Percentiles rank a stretch among this genome's conserved stretches.
phyloP scores from a whole-genome alignment of 306 rosid species.

The Quercus bicolor region DNA sequence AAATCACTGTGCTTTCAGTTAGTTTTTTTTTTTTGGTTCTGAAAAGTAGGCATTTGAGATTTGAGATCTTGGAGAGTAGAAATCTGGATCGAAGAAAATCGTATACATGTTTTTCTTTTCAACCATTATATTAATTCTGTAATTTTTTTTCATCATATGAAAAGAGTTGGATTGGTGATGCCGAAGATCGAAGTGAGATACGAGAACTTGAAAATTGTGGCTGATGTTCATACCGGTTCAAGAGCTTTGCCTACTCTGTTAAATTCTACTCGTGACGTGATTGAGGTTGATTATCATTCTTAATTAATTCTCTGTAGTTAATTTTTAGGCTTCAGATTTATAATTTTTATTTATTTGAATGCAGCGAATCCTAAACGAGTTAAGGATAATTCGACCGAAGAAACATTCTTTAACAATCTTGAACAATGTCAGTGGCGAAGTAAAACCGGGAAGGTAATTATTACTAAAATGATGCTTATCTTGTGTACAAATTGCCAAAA shows the following conservation, averaged over 20 bases:
- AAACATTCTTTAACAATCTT: constrained; percentile 58
- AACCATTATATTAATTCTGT: too few species aligned
- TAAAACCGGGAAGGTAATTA: constrained; percentile 73
- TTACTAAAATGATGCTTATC: too few species aligned
- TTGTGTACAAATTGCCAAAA: too few species aligned
- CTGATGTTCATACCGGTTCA: constrained; percentile 58
- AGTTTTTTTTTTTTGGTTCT: too few species aligned
- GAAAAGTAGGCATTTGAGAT: background rate
- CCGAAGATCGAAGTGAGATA: constrained; percentile 65
- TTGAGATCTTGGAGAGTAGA: background rate
- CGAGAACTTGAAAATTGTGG: constrained; percentile 49
- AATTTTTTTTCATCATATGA: background rate
- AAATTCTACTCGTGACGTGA: constrained; percentile 34
- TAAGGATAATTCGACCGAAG: constrained; percentile 43
- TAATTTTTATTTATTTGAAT: background rate
- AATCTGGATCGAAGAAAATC: background rate
- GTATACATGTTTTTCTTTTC: background rate
- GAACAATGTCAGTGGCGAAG: constrained; percentile 52
- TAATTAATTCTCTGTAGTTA: background rate
- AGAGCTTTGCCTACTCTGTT: constrained; percentile 73
- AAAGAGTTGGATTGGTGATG: constrained; percentile 65
- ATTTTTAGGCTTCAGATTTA: background rate
- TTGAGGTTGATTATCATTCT: constrained; percentile 48
- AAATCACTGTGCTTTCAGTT: too few species aligned
- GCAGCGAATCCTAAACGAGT: constrained; percentile 46